Evolutionary conservation across 2,329 filamentous ascomycete genomes (phyloP), one percentile per base, ranked within the genome.

Genomic region (Fusarium hostae): DNA sequence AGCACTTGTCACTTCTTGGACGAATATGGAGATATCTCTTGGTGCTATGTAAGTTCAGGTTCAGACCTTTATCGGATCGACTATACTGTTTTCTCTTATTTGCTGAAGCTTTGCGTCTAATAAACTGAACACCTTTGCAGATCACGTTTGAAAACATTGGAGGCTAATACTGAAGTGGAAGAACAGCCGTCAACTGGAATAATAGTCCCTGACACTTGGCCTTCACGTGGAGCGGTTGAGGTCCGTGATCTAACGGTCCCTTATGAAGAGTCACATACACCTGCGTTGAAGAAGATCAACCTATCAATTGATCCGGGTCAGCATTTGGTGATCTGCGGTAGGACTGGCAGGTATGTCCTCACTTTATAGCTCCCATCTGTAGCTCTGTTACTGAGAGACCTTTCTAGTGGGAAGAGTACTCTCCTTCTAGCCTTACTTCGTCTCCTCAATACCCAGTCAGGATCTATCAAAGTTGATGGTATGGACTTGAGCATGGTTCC

Each of bases 121-220:
- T 56, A 1, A 35, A 3, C 16, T 0, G 2, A 13, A 13, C 0
- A 10, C 35, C 1, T 1, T 30, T 5, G 0, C 18, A 57, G 54
- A 57, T 57, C 40, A 1, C 54, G 54, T 10, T 28, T 57, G 8
- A 57, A 57, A 30, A 35, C 22, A 1, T 11, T 57, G 18, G 54
- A 57, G 13, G 22, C 10, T 7, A 18, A 35, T 1, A 47, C 13
- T 1, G 6, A 6, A 47, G 18, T 4, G 3, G 54, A 47, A 35
- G 54, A 47, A 12, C 12, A 35, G 10, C 2, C 18, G 1, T 0
- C 5, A 10, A 7, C 15, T 0, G 18, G 28, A 4, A 11, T n/a
- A 1, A 7, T 7, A 10, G 1, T 34, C 9, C 30, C 39, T 1
- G 13, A 26, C 0, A 2, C 2, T 2, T 56, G 54, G 54, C 54